Evolutionary conservation across 1,284 basidiomycete genomes (phyloP), one percentile per base, ranked within the genome.

Genomic region (Ceratobasidium sp.): DNA sequence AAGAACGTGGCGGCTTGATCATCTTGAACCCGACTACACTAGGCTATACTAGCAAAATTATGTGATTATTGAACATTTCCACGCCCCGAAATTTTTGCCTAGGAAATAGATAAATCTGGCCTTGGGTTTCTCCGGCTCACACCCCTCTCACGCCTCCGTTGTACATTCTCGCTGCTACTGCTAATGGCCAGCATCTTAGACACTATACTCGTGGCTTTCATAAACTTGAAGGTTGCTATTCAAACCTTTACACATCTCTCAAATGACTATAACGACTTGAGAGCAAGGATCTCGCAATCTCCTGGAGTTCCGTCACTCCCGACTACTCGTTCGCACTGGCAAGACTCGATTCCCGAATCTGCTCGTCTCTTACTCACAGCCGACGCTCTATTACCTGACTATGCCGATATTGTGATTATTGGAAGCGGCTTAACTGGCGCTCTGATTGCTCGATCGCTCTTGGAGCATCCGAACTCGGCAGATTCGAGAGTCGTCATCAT

Each of bases 391-490:
- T 75, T 89, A 4, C 89, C 89, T 1, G 78, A 80, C 0, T 81
- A 87, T 76, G 91, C 86, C 1, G 91, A 93, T 78, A 77, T 77
- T 59, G 88, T 92, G 9, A 83, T 92, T 75, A 86, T 93, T 76
- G 91, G 91, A 2, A 91, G 90, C 22, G 91, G 91, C 0, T 90
- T 93, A 71, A 91, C 91, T 1, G 90, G 91, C 0, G 84, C 89
- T 0, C 85, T 88, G 0, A 81, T 91, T 67, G 87, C 86, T 14
- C 86, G 88, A 73, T 85, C 86, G 2, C 76, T 90, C 27, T 81
- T 93, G 8, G 82, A 85, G n/a, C 79, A 77, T 45, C 80, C 82
- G n/a, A 79, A 72, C 29, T 27, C 56, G 45, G 47, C 29, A 78
- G 77, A 77, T 3, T 79, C 87, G 1, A 82, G 82, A 41, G 79